phyloP scores from a whole-genome alignment of 257 asterid species.

The Knoxia roxburghii region DNA sequence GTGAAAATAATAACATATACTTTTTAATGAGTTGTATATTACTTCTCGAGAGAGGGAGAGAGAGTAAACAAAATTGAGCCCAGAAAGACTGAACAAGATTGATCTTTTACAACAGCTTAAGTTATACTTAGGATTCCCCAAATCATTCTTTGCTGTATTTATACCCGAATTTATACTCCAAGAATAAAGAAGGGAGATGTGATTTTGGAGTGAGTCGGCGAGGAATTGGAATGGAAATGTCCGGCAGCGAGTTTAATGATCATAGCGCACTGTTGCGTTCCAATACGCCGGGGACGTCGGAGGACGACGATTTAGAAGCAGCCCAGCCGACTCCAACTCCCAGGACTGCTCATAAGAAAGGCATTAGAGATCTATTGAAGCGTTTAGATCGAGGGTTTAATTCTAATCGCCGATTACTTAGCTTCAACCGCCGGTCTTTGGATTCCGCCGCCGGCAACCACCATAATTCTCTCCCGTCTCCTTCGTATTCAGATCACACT shows the following conservation, averaged over 20 bases:
- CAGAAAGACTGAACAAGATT: too few relatives aligned
- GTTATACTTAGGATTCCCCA: too few relatives aligned
- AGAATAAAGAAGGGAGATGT: neutral
- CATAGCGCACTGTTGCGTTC: conserved; percentile 47
- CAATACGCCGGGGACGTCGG: conserved; percentile 46
- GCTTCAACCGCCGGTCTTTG: conserved; percentile 15
- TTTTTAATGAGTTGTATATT: too few relatives aligned
- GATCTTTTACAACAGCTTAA: too few relatives aligned
- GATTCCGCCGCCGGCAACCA: conserved; percentile 9
- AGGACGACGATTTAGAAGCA: conserved; percentile 62
- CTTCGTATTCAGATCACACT: conserved; percentile 36
- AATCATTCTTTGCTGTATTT: too few relatives aligned
- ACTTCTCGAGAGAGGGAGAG: too few relatives aligned
- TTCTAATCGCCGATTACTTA: conserved; percentile 27
- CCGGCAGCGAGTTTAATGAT: conserved; percentile 50
- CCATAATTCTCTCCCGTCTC: conserved; percentile 30
- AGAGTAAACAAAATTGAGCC: too few relatives aligned
- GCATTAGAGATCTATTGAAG: conserved; percentile 37
- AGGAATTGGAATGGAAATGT: conserved; percentile 20
- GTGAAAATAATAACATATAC: too few relatives aligned
- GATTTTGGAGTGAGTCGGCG: neutral
- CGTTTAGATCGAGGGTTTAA: conserved; percentile 36
- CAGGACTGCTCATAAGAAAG: conserved; percentile 26
- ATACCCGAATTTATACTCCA: too few relatives aligned
- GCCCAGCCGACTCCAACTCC: conserved; percentile 40